Evolutionary conservation across 805 yeast genomes (phyloP).

Genomic region (Wickerhamomyces silvicola): DNA sequence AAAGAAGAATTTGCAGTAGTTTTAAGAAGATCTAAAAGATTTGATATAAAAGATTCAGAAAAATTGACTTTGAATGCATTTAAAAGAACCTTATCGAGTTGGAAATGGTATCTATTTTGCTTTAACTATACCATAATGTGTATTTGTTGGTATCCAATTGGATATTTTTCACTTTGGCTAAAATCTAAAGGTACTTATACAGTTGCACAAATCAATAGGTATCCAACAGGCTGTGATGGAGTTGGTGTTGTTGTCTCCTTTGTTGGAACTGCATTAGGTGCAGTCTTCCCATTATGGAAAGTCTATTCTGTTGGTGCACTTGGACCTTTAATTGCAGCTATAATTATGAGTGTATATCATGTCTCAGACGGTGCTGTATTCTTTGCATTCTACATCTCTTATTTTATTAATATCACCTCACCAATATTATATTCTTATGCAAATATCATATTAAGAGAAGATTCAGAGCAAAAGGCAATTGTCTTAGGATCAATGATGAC

Average conservation of each 20-base stretch:
- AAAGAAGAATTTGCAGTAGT: background rate
- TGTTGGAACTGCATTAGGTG: conserved; percentile 2
- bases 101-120: conserved; percentile 5
- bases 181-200: conserved; percentile 2
- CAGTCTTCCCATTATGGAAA: conserved; percentile 4
- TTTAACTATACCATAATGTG: conserved; percentile 2
- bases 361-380: conserved; percentile 48
- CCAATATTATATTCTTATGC: conserved; percentile 52
- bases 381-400: conserved; percentile 52
- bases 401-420: conserved; percentile 53
- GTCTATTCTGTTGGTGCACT: conserved; percentile 1
- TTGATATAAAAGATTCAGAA: conserved; percentile 1
- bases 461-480: conserved; percentile 45
- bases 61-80: conserved; percentile 2
- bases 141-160: conserved; percentile 2
- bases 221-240: conserved; percentile 4
- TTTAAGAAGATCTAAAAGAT: conserved; percentile 2
- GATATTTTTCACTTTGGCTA: conserved; percentile 4
- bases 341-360: conserved; percentile 48
- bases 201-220: conserved; percentile 2
- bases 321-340: conserved; percentile 35
- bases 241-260: conserved; percentile 2
- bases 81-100: conserved; percentile 1
- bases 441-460: conserved; percentile 47
- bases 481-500: conserved; percentile 42